Base-by-base conservation (phyloP, 2,329 filamentous ascomycete genomes). In the Venturia effusa region DNA sequence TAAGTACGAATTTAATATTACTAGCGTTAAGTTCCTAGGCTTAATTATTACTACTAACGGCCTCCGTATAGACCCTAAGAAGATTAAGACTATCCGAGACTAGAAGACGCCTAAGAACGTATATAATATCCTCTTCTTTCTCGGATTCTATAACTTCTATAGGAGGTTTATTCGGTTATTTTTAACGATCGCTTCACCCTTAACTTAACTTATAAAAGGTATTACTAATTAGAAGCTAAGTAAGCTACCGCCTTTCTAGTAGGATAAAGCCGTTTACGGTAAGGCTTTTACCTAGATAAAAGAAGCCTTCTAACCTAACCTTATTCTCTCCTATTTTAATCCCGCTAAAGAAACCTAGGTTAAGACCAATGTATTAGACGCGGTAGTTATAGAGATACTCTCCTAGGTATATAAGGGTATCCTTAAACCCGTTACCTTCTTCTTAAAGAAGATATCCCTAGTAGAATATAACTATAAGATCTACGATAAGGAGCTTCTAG, bases 161-260 rank as follows among this genome's bases (percentile, higher is more conserved):
- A n/a, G 15, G 40, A 69, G 66, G 13, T 73, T 73, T 60, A 69
- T 73, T 19, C 15, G 65, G 4, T 34, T 64, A 1, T 71, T 67
- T 51, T 67, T 61, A 8, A 48, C 54, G 1, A 66, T 72, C 6
- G 65, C 63, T 1, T 60, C 32, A 45, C 67, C 66, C 2, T 51
- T 72, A 3, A 64, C 43, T 13, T 17, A 61, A 1, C 61, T 70
- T 0, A 70, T 63, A 27, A 62, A 48, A 27, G 24, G 24, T 7
- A 48, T n/a, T n/a, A n/a, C n/a, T n/a, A n/a, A n/a, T n/a, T n/a
- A n/a, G n/a, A n/a, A n/a, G n/a, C n/a, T n/a, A 6, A 30, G 51
- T 57, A 22, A 57, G 22, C 24, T 30, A 57, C 24, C 10, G 22
- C 13, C 5, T 11, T 17, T 57, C 32, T 17, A 30, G 22, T 30